Conservation (phyloP, 768 basidiomycete genomes). For the Daedaleopsis sinensis region DNA sequence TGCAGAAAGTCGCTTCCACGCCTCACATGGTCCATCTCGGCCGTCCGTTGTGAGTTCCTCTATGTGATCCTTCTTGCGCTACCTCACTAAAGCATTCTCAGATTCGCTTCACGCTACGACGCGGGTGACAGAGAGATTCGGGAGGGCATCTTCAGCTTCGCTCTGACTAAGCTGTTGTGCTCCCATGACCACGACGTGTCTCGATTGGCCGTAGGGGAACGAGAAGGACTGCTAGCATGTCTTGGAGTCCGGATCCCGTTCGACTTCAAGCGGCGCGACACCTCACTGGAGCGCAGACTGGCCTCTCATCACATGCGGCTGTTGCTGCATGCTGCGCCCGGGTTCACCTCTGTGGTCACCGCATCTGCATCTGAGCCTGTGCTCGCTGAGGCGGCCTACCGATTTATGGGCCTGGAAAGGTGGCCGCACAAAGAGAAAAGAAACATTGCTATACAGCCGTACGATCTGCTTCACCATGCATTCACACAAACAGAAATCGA, state of each 20-base stretch:
- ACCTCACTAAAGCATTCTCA: neutral
- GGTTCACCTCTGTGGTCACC: constrained; percentile 28
- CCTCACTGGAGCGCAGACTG: constrained; percentile 26
- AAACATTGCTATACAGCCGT: too few species aligned
- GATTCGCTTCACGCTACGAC: constrained; percentile 8
- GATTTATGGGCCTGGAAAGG: too few species aligned
- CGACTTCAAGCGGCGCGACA: constrained; percentile 24
- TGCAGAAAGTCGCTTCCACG: constrained; percentile 22
- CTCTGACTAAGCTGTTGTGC: constrained; percentile 8
- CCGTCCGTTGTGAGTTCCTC: constrained; percentile 28
- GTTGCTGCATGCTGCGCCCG: constrained; percentile 20
- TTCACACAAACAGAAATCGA: neutral
- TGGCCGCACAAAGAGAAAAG: neutral
- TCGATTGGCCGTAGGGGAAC: neutral
- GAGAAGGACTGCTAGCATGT: constrained; percentile 13
- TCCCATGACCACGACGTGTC: neutral
- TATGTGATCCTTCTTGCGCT: neutral
- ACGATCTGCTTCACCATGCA: constrained; percentile 4
- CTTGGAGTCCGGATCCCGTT: constrained; percentile 29
- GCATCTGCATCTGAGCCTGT: constrained; percentile 32
- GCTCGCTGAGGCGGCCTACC: constrained; percentile 32
- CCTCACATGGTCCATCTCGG: constrained; percentile 27
- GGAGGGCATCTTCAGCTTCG: constrained; percentile 13
- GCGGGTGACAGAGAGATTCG: constrained; percentile 7
- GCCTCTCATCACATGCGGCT: constrained; percentile 38